Evolutionary conservation across 345 rosid species (phyloP).

Genomic region (Noccaea bulbosa): DNA sequence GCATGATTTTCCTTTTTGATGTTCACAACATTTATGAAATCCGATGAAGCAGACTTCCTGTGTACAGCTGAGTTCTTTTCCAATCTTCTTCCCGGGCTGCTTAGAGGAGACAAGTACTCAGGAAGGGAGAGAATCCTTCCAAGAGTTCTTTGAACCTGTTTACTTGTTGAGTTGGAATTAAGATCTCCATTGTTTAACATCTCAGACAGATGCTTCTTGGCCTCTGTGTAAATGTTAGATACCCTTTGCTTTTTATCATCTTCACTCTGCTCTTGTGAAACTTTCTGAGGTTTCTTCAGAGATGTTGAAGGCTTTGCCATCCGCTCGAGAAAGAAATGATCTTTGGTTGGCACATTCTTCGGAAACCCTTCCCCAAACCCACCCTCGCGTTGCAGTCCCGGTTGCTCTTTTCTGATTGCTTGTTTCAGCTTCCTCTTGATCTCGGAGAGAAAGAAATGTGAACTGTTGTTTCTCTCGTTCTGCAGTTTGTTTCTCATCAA

Average conservation of each 20-base stretch:
- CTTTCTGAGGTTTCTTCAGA: slow-evolving; percentile 51
- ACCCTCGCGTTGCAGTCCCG: slow-evolving; percentile 37
- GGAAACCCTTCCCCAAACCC: slow-evolving; percentile 54
- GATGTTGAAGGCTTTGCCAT: slow-evolving; percentile 61
- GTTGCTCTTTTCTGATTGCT: slow-evolving; percentile 81
- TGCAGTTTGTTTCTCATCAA: slow-evolving; percentile 46
- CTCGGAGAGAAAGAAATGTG: slow-evolving; percentile 69
- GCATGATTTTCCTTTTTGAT: slow-evolving; percentile 51
- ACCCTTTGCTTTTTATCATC: slow-evolving; percentile 53
- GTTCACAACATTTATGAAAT: slow-evolving; percentile 46
- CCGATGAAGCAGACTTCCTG: slow-evolving; percentile 54
- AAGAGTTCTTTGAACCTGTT: slow-evolving; percentile 60
- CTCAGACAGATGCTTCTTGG: slow-evolving; percentile 92
- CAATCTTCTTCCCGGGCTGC: slow-evolving; percentile 70
- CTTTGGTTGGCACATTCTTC: slow-evolving; percentile 68
- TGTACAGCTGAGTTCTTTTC: slow-evolving; percentile 56
- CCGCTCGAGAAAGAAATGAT: slow-evolving; percentile 87
- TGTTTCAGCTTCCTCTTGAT: slow-evolving; percentile 82
- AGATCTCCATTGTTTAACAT: slow-evolving; percentile 66
- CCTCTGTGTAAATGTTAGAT: slow-evolving; percentile 80
- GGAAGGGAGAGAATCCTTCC: slow-evolving; percentile 88
- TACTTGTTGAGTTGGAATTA: slow-evolving; percentile 50
- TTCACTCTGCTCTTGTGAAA: slow-evolving; percentile 38
- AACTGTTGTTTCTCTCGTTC: slow-evolving; percentile 58
- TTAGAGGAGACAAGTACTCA: slow-evolving; percentile 67